phyloP scores from a whole-genome alignment of 2,329 filamentous ascomycete genomes.

The Stagonosporopsis vannaccii region DNA sequence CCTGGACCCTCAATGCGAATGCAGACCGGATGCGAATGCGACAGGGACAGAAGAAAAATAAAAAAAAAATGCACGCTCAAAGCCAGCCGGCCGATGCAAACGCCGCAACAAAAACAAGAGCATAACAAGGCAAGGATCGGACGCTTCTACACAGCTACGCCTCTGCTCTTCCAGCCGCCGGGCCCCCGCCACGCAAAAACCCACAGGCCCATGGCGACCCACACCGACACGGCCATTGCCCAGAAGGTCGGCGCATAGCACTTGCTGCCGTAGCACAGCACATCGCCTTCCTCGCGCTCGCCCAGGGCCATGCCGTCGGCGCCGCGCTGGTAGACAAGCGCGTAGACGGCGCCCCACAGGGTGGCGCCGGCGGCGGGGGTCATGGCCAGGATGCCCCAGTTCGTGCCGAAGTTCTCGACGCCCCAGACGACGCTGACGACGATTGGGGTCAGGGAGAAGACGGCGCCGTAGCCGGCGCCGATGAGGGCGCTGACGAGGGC shows the following conservation, averaged over 20 bases:
- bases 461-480: conserved; percentile 89
- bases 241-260: conserved; percentile 88
- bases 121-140: not conserved
- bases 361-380: conserved; percentile 87
- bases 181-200: conserved; percentile 82
- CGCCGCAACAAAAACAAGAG: not conserved
- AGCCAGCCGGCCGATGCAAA: not conserved
- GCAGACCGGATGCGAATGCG: too few species aligned
- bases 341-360: conserved; percentile 91
- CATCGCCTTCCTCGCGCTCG: conserved; percentile 49
- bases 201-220: conserved; percentile 76
- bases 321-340: conserved; percentile 75
- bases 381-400: conserved; percentile 95
- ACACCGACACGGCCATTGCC: conserved; percentile 83
- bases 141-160: conserved; percentile 69
- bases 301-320: conserved; percentile 54
- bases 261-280: conserved; percentile 78
- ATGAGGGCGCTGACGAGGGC: conserved; percentile 85
- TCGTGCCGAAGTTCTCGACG: conserved; percentile 97
- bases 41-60: too few species aligned
- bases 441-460: conserved; percentile 88
- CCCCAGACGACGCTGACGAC: conserved; percentile 98
- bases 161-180: conserved; percentile 77
- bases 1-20: not conserved
- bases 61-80: not conserved